Conservation (phyloP, 2,329 filamentous ascomycete species). For the Aspergillus spinulosporus region DNA sequence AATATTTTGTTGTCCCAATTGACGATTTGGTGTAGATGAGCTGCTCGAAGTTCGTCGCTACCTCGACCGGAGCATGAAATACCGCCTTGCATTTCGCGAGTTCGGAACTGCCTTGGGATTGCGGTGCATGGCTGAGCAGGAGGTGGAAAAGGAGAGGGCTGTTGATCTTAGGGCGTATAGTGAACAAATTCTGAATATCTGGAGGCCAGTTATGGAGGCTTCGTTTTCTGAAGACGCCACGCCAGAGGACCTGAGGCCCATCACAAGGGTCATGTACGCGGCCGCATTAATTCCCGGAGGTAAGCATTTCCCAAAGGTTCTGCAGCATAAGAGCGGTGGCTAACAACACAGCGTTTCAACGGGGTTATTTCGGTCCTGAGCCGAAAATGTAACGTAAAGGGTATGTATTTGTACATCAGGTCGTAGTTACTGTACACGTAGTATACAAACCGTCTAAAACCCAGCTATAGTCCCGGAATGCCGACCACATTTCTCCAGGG, state of each 20-base stretch:
- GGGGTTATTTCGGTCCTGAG: slow-evolving; percentile 39
- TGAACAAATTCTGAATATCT: slow-evolving; percentile 38
- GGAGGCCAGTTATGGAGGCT: slow-evolving; percentile 43
- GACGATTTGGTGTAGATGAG: slow-evolving; percentile 27
- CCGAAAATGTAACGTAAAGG: slow-evolving; percentile 17
- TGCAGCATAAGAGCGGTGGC: neutral
- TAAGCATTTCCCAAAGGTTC: slow-evolving; percentile 35
- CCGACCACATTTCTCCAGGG: slow-evolving; percentile 51
- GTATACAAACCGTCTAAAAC: neutral
- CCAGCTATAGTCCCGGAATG: slow-evolving; percentile 38
- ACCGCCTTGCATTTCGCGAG: slow-evolving; percentile 55
- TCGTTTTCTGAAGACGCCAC: slow-evolving; percentile 34
- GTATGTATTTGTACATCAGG: neutral
- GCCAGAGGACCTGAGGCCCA: slow-evolving; percentile 52
- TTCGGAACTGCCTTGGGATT: slow-evolving; percentile 56
- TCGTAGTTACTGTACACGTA: neutral
- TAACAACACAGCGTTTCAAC: slow-evolving; percentile 34
- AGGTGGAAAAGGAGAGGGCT: slow-evolving; percentile 36
- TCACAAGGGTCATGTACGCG: slow-evolving; percentile 60
- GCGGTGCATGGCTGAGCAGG: slow-evolving; percentile 39
- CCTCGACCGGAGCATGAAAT: slow-evolving; percentile 36
- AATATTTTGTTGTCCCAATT: neutral
- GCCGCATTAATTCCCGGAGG: slow-evolving; percentile 57
- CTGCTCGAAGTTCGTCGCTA: slow-evolving; percentile 39
- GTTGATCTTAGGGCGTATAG: slow-evolving; percentile 34